phyloP scores from a whole-genome alignment of 306 rosid species.

The Inga oerstediana region DNA sequence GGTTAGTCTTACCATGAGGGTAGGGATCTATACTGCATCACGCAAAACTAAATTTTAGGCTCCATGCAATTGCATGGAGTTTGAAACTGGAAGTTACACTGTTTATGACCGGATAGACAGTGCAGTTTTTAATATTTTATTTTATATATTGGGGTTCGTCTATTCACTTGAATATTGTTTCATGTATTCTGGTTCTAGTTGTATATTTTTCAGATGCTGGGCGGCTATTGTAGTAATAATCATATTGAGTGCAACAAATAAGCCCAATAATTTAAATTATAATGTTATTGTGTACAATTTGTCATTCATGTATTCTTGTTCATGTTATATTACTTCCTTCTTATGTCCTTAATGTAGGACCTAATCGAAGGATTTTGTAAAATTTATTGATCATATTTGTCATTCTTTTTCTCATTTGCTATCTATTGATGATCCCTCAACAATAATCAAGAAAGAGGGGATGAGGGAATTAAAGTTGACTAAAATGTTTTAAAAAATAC shows the following conservation, averaged over 20 bases:
- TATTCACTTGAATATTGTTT: neutral
- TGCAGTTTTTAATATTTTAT: neutral
- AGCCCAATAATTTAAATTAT: neutral
- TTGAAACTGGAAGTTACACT: neutral
- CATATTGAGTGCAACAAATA: neutral
- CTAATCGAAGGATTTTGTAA: no score
- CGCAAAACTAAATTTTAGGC: neutral
- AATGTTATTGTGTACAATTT: neutral
- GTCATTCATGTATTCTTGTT: neutral
- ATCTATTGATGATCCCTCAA: rapidly evolving
- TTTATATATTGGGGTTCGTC: neutral
- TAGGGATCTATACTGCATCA: neutral
- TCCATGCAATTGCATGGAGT: neutral
- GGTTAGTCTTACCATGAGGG: neutral
- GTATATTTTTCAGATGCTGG: neutral
- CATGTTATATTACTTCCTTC: neutral
- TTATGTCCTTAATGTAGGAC: no score
- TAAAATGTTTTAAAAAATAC: no score
- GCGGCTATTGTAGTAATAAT: neutral
- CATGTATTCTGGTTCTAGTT: neutral
- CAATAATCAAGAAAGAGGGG: no score
- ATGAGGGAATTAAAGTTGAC: no score
- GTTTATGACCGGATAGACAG: neutral
- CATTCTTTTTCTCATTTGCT: no score
- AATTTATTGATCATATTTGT: no score